Evolutionary conservation across 176 grass and related monocot species (phyloP), one percentile per base, ranked within the genome.

Genomic region (Oryza punctata): DNA sequence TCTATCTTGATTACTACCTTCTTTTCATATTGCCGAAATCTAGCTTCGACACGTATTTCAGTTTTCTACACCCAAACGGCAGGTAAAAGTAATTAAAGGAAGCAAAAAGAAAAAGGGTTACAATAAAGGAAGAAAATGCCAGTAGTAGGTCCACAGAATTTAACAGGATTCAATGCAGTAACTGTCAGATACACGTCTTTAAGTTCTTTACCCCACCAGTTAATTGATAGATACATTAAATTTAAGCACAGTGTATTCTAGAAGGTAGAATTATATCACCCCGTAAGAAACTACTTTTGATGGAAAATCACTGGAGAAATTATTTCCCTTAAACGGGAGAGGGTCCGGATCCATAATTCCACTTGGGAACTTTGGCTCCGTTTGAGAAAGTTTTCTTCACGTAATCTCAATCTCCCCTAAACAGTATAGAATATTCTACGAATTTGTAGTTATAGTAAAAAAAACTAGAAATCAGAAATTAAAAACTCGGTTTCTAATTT

Each of bases 111-210:
- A 37, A 37, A 37, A 7, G 1, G 35, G 37, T 38, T 38, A 43
- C 24, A 30, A 5, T 23, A 23, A 8, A 35, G 5, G 23, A 25
- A 3, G 19, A 12, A 38, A 35, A 30, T 43, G 16, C 8, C 28
- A 0, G 6, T 8, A 13, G 12, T 21, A 41, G 69, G 81, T 73
- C 68, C 5, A 33, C 5, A 33, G 5, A 1, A 84, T 59, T 74
- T 59, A 73, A 84, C 59, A 69, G 19, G 45, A 79, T 79, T 79
- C 35, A 44, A 79, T 61, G 67, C 68, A 79, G 45, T 43, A 79
- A 73, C 75, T 79, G 54, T 82, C 72, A 64, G 40, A 5, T 10
- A 24, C 7, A 25, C 18, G 49, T 37, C 63, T 5, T 57, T 57
- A 9, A 9, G 52, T 57, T 54, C 50, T 54, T 60, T 27, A 61